Conservation (phyloP, 345 rosid species). For the Hirschfeldia incana region DNA sequence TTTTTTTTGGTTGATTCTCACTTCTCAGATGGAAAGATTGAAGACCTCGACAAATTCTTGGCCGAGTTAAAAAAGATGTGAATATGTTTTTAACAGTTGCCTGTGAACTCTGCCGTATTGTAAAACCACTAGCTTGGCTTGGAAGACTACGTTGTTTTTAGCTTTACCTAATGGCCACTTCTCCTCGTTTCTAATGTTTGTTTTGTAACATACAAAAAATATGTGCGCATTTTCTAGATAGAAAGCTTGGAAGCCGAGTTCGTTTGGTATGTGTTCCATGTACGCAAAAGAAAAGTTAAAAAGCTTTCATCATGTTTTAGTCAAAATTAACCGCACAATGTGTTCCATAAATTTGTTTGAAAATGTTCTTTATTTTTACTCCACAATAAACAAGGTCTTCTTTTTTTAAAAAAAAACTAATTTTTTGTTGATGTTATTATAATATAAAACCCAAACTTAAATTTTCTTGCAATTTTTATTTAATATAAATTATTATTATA, state of each 20-base stretch:
- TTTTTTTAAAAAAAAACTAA: too few relatives aligned
- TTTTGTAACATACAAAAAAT: neutral
- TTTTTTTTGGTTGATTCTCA: conserved; percentile 29
- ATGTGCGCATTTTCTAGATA: neutral
- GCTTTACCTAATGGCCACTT: neutral
- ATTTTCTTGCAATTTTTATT: too few relatives aligned
- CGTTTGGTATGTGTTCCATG: neutral
- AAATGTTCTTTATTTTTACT: neutral
- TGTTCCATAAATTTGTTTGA: neutral
- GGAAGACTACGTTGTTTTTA: neutral
- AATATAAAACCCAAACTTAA: too few relatives aligned
- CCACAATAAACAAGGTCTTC: too few relatives aligned
- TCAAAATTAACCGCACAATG: neutral
- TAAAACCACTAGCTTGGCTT: conserved; percentile 2
- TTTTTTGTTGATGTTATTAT: too few relatives aligned
- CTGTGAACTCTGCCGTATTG: neutral
- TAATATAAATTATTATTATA: too few relatives aligned
- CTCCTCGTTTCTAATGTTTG: neutral
- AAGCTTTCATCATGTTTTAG: neutral
- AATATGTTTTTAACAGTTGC: conserved; percentile 3
- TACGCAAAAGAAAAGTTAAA: neutral
- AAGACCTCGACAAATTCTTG: conserved; percentile 59
- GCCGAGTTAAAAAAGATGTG: conserved; percentile 53
- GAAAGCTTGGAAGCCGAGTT: neutral
- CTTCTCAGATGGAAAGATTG: conserved; percentile 44